These are phyloP conservation scores for Lagerstroemia speciosa DNA, from an alignment of 345 rosid genomes.

Conservation along the genomic window DNA sequence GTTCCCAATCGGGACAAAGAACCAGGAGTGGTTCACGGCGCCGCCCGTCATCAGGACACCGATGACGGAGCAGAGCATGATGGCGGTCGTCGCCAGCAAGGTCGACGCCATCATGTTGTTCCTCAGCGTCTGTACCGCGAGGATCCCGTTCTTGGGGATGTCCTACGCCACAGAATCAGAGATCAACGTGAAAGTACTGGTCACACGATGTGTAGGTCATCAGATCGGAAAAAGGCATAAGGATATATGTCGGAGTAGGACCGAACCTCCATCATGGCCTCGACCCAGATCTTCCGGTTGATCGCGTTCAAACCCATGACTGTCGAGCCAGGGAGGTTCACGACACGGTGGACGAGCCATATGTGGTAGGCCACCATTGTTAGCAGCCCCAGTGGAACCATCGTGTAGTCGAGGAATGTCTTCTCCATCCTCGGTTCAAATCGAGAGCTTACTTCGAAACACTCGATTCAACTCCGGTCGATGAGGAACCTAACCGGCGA, in stretches of 20 bases:
- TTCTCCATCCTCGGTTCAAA: slow-evolving; percentile 43
- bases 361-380: slow-evolving; percentile 53
- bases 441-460: no score
- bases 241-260: no score
- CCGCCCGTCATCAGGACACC: slow-evolving; percentile 49
- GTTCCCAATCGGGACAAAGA: slow-evolving; percentile 47
- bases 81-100: slow-evolving; percentile 71
- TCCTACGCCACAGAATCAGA: slow-evolving; percentile 27
- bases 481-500: no score
- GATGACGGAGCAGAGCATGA: slow-evolving; percentile 66
- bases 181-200: no score
- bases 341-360: slow-evolving; percentile 59
- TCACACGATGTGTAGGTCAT: no score
- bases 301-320: slow-evolving; percentile 65
- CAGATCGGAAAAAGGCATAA: no score
- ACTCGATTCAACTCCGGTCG: no score
- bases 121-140: slow-evolving; percentile 76
- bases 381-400: slow-evolving; percentile 52
- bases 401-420: slow-evolving; percentile 41
- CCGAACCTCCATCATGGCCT: slow-evolving; percentile 90
- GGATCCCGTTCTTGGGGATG: slow-evolving; percentile 56
- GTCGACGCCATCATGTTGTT: slow-evolving; percentile 97
- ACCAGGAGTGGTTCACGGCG: slow-evolving; percentile 15
- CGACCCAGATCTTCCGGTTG: slow-evolving; percentile 82
- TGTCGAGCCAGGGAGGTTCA: slow-evolving; percentile 53